Percentiles rank a stretch among this genome's conserved stretches.
phyloP scores from a whole-genome alignment of 345 rosid genomes.

The Eucalyptus coolabah region DNA sequence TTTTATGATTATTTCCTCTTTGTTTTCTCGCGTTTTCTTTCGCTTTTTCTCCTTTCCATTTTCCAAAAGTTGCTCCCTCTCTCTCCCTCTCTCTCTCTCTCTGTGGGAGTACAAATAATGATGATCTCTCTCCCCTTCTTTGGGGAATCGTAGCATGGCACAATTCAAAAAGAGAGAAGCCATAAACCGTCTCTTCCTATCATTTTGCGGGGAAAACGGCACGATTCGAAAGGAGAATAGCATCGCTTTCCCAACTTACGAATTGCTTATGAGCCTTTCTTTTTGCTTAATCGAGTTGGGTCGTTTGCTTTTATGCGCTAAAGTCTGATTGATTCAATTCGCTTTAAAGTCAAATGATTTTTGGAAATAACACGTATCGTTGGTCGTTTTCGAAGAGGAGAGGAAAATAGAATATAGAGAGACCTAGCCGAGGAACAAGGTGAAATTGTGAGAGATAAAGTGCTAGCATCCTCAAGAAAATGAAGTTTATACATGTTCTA shows the following conservation, averaged over 20 bases:
- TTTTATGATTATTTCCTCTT: neutral
- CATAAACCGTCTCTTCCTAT: neutral
- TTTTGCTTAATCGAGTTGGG: neutral
- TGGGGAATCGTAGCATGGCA: neutral
- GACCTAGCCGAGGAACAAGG: neutral
- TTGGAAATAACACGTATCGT: neutral
- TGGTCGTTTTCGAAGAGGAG: neutral
- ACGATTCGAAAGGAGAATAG: neutral
- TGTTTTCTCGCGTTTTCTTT: neutral
- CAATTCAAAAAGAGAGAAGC: neutral
- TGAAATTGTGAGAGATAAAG: neutral
- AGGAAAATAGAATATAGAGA: neutral
- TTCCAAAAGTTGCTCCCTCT: neutral
- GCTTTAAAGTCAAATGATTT: neutral
- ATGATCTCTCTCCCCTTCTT: neutral
- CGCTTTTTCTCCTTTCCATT: neutral
- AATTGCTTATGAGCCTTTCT: neutral
- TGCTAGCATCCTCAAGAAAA: neutral
- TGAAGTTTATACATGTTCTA: neutral
- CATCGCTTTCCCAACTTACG: neutral
- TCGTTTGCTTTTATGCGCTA: neutral
- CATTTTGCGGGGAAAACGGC: neutral
- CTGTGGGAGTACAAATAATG: neutral
- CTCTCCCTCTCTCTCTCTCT: neutral
- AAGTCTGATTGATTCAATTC: neutral